A percentile compares a stretch with the other conserved stretches of the same genome.
Conservation (phyloP, 2,329 filamentous ascomycete genomes). For the Arthroderma sp. region DNA sequence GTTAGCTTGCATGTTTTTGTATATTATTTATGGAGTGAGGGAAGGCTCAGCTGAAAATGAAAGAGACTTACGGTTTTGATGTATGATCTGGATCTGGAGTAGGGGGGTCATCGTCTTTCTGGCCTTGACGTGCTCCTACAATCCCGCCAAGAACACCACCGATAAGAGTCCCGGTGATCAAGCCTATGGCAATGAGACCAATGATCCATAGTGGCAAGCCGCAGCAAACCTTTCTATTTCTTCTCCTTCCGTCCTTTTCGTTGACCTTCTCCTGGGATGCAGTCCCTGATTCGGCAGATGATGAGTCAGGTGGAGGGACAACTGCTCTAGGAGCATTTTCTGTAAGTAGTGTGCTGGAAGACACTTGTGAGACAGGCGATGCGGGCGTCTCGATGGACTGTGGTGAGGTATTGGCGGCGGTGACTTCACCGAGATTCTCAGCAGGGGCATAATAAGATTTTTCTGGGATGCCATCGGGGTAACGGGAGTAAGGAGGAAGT, state of each 20-base stretch:
- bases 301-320: constrained; percentile 5
- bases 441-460: constrained; percentile 38
- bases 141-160: constrained; percentile 45
- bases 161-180: constrained; percentile 40
- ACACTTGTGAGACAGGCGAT: constrained; percentile 23
- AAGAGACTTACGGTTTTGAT: background rate
- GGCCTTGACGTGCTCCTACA: constrained; percentile 34
- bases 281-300: constrained; percentile 11
- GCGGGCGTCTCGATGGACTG: constrained; percentile 26
- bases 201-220: constrained; percentile 43
- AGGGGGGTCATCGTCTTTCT: constrained; percentile 7
- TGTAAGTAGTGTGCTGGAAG: constrained; percentile 21
- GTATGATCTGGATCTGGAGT: background rate
- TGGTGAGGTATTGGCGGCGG: constrained; percentile 39
- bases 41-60: constrained; percentile 5
- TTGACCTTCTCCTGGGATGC: constrained; percentile 22
- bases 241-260: constrained; percentile 36
- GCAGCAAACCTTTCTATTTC: constrained; percentile 35
- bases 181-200: constrained; percentile 34
- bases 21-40: background rate
- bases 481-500: constrained; percentile 80
- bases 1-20: background rate
- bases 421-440: constrained; percentile 15
- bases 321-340: constrained; percentile 9
- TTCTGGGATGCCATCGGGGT: constrained; percentile 61